phyloP scores from a whole-genome alignment of 1,284 basidiomycete genomes.

The Golubevia pallescens region DNA sequence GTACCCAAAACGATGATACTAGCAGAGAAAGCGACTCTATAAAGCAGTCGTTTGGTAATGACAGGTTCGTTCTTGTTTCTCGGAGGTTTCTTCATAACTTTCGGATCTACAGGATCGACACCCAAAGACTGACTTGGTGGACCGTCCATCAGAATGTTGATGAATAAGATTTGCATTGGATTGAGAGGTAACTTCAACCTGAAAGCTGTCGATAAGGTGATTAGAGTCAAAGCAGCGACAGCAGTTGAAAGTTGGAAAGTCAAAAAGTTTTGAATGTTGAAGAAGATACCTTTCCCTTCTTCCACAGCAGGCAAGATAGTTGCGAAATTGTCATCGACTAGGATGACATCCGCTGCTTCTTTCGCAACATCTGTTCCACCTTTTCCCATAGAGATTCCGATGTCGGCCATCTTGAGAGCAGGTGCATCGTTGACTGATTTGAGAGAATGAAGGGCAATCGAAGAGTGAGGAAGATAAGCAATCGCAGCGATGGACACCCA shows the following conservation, averaged over 20 bases:
- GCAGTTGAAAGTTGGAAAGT: constrained; percentile 58
- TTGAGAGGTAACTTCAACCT: constrained; percentile 54
- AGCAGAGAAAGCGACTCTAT: constrained; percentile 44
- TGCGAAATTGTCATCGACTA: constrained; percentile 64
- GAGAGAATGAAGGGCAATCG: too few relatives aligned
- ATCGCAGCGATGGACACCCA: too few relatives aligned
- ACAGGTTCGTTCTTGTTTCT: constrained; percentile 48
- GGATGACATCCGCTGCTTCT: constrained; percentile 66
- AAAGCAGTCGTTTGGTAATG: constrained; percentile 31
- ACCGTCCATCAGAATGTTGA: constrained; percentile 63
- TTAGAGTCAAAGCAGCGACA: constrained; percentile 52
- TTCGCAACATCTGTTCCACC: constrained; percentile 97
- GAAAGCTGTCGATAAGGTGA: constrained; percentile 52
- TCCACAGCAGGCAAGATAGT: constrained; percentile 58
- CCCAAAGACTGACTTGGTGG: constrained; percentile 58
- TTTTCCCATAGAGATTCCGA: constrained; percentile 96
- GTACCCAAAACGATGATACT: constrained; percentile 48
- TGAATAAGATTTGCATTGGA: constrained; percentile 63
- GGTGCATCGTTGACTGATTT: constrained; percentile 86
- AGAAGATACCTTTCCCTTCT: constrained; percentile 60
- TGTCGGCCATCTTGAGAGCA: constrained; percentile 95
- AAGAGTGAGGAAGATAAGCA: too few relatives aligned
- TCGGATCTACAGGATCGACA: constrained; percentile 52
- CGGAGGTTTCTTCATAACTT: constrained; percentile 42
- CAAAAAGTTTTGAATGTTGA: constrained; percentile 62